Evolutionary conservation across 306 rosid genomes (phyloP), one percentile per base, ranked within the genome.

Genomic region (Corylus americana): DNA sequence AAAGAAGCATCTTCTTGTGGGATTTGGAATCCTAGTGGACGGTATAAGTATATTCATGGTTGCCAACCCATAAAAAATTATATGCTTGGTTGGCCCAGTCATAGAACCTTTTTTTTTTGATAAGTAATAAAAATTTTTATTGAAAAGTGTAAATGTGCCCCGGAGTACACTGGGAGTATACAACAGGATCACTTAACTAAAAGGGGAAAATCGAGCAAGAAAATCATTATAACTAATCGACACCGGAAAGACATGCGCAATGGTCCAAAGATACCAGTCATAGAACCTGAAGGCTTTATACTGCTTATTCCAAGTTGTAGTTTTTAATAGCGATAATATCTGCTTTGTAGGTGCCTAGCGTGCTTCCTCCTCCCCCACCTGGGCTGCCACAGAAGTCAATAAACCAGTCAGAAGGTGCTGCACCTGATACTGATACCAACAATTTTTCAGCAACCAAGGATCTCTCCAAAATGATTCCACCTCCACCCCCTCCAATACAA

Each of bases 401-500:
- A 78, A 78, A 80, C 77, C 97, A 85, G 78, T 76, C 87, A 54
- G 98, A 92, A 71, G 89, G 87, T 77, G 84, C 87, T 47, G 68
- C 82, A 55, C 81, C 86, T 73, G 86, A 86, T 68, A 79, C 83
- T 37, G 94, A 90, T 73, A 70, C 74, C 67, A 91, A 79, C 48
- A 84, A 83, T 85, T 68, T 88, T 58, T 55, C 83, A 77, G 79
- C 81, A 77, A 76, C 83, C 81, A 91, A 88, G 79, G 99, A 91
- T 75, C 77, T 89, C 75, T 74, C 89, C 20, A 89, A 83, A 77
- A 74, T 93, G 83, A 77, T 91, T 87, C 94, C 92, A 5, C 96
- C 94, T 12, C 98, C 92, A 66, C 98, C 98, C 74, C 95, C 94
- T 86, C 87, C 92, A 63, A 88, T 90, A 88, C 99, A 88, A 69